Evolutionary conservation across 768 basidiomycete species (phyloP), one percentile per base, ranked within the genome.

Genomic region (Pleurotus citrinopileatus): DNA sequence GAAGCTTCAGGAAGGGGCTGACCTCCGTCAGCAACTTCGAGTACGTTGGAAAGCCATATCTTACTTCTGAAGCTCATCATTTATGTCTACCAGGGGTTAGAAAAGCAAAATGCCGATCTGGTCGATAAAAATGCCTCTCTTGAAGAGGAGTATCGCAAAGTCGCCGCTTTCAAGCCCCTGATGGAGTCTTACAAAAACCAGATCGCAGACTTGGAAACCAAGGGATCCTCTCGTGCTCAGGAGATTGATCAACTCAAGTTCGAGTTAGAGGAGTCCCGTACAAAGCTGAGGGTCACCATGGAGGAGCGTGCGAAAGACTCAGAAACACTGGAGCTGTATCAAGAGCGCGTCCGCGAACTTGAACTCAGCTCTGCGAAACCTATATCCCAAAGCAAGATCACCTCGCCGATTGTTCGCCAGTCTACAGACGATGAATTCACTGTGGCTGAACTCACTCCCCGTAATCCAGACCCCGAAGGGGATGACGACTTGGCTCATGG

Each of bases 1-100:
- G 79, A 99, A 98, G 71, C 79, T 98, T 1, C 96, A 98, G 62
- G 97, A 98, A 66, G 84, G 89, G 3, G 93, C 90, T 12, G 92
- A 96, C 59, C 74, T 95, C 17, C 84, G 94, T 23, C 91, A 92
- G 57, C 85, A 87, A 54, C 83, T 95, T 63, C 92, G 90, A 73
- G 91, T 88, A 53, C 32, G 69, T 61, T 60, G 66, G 29, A 22
- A 61, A 63, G n/a, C n/a, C n/a, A n/a, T n/a, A n/a, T n/a, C n/a
- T n/a, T n/a, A n/a, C n/a, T 23, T 38, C 17, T 34, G 42, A 4
- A 15, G 7, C n/a, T 8, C n/a, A 17, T 38, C 22, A 1, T 37
- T 52, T 25, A 34, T 55, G 20, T 51, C 12, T 25, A 32, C 12
- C 54, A 94, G 93, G 82, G 84, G 2, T 75, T 98, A 22, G 95